These are phyloP conservation scores for Geotrichum citri-aurantii DNA, from an alignment of 1,139 yeast genomes.

Conservation along the genomic window DNA sequence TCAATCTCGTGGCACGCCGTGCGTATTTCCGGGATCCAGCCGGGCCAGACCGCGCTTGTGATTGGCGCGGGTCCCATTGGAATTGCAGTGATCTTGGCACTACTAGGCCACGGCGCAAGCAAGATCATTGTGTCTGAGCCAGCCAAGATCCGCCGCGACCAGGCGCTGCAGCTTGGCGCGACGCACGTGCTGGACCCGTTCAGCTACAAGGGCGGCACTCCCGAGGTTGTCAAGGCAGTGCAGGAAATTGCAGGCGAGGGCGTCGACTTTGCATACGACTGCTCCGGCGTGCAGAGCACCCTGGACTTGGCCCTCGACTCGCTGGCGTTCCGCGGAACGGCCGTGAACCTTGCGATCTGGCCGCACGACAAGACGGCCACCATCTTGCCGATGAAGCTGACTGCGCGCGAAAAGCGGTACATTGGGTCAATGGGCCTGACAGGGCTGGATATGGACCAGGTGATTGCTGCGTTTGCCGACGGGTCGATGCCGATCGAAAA, in stretches of 20 bases:
- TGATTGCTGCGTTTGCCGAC: slow-evolving; percentile 41
- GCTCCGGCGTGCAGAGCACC: slow-evolving; percentile 56
- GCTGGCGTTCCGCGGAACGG: slow-evolving; percentile 53
- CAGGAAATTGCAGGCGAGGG: slow-evolving; percentile 44
- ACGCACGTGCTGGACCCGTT: slow-evolving; percentile 41
- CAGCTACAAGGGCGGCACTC: slow-evolving; percentile 33
- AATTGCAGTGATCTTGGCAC: slow-evolving; percentile 35
- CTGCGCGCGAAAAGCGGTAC: slow-evolving; percentile 41
- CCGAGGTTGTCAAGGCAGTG: slow-evolving; percentile 29
- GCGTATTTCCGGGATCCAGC: slow-evolving; percentile 40
- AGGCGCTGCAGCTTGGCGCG: slow-evolving; percentile 49
- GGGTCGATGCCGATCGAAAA: slow-evolving; percentile 41
- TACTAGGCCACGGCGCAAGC: slow-evolving; percentile 51
- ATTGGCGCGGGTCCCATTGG: slow-evolving; percentile 66
- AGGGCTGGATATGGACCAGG: slow-evolving; percentile 45
- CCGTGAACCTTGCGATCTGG: slow-evolving; percentile 58
- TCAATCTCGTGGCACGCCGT: slow-evolving; percentile 61
- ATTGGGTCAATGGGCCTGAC: slow-evolving; percentile 49
- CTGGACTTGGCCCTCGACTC: slow-evolving; percentile 48
- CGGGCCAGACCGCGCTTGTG: slow-evolving; percentile 44
- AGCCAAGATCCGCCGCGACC: slow-evolving; percentile 47
- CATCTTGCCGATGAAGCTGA: slow-evolving; percentile 44
- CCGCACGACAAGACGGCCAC: slow-evolving; percentile 42
- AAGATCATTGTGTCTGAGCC: slow-evolving; percentile 58
- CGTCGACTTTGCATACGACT: slow-evolving; percentile 53